phyloP scores from a whole-genome alignment of 179 eudicot species.

The Camellia oleifera region DNA sequence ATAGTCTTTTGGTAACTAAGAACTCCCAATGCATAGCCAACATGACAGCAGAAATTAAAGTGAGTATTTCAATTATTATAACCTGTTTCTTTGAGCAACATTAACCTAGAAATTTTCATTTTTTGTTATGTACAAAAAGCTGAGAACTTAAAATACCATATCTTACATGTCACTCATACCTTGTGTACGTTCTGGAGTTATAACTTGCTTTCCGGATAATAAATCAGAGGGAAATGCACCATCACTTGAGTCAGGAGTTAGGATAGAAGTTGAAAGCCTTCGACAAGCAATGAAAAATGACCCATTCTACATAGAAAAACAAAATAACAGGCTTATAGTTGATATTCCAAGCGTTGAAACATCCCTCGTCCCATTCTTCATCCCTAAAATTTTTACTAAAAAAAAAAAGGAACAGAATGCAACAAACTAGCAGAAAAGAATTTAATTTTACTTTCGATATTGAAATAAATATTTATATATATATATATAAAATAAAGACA shows the following conservation, averaged over 20 bases:
- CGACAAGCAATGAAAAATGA: constrained; percentile 32
- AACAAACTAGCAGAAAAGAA: neutral
- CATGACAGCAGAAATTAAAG: constrained; percentile 10
- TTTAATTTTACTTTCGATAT: too few relatives aligned
- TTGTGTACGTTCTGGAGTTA: constrained; percentile 50
- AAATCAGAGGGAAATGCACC: constrained; percentile 61
- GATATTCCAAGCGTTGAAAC: neutral
- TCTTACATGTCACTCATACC: constrained; percentile 35
- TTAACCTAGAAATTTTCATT: neutral
- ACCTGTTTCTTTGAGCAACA: neutral
- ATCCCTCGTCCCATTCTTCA: too few relatives aligned
- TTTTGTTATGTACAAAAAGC: neutral
- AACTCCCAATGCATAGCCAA: neutral
- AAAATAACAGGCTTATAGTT: constrained; percentile 1
- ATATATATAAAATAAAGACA: too few relatives aligned
- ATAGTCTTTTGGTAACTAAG: neutral
- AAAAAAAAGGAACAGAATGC: neutral
- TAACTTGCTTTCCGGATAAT: constrained; percentile 44
- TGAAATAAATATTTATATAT: too few relatives aligned
- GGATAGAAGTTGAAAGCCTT: constrained; percentile 54
- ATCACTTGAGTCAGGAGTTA: constrained; percentile 63
- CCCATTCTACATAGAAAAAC: constrained; percentile 18
- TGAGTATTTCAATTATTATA: neutral
- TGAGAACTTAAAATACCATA: neutral
- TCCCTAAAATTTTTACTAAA: neutral